Evolutionary conservation across 805 yeast species (phyloP).

Genomic region (Candida cerambycidarum): DNA sequence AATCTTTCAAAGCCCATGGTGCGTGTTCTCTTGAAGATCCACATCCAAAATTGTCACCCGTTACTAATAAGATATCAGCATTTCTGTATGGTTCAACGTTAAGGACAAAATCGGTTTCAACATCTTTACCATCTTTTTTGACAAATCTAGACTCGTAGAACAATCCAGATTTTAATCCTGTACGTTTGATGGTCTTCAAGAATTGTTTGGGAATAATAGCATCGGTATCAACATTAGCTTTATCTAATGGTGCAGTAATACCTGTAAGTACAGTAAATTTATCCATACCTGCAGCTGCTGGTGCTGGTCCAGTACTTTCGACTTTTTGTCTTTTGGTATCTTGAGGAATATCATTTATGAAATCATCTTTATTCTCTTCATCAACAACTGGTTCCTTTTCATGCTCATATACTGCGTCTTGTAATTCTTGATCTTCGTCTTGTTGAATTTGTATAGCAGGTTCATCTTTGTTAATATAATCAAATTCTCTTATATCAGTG

Average conservation of each 20-base stretch:
- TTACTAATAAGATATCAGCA: constrained; percentile 82
- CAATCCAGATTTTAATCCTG: constrained; percentile 85
- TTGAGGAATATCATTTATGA: constrained; percentile 63
- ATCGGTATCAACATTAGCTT: constrained; percentile 96
- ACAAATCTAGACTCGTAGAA: constrained; percentile 86
- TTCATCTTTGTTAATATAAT: constrained; percentile 57
- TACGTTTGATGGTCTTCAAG: constrained; percentile 95
- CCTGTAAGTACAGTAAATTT: constrained; percentile 76
- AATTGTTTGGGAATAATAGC: constrained; percentile 99
- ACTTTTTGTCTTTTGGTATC: constrained; percentile 25
- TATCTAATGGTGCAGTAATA: constrained; percentile 89
- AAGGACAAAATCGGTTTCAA: constrained; percentile 85
- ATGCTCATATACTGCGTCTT: constrained; percentile 69
- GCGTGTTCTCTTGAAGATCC: constrained; percentile 99
- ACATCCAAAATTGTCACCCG: constrained; percentile 98
- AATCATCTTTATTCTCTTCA: constrained; percentile 48
- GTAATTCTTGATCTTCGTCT: constrained; percentile 54
- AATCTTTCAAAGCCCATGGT: constrained; percentile 98
- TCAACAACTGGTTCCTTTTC: constrained; percentile 63
- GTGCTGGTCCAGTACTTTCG: neutral
- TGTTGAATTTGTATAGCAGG: constrained; percentile 57
- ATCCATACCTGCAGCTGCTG: constrained; percentile 54
- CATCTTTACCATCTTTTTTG: constrained; percentile 63
- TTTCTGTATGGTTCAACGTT: constrained; percentile 80
- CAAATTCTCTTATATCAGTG: constrained; percentile 83